Conservation (phyloP, 768 basidiomycete species). For the Pulveroboletus sp. region DNA sequence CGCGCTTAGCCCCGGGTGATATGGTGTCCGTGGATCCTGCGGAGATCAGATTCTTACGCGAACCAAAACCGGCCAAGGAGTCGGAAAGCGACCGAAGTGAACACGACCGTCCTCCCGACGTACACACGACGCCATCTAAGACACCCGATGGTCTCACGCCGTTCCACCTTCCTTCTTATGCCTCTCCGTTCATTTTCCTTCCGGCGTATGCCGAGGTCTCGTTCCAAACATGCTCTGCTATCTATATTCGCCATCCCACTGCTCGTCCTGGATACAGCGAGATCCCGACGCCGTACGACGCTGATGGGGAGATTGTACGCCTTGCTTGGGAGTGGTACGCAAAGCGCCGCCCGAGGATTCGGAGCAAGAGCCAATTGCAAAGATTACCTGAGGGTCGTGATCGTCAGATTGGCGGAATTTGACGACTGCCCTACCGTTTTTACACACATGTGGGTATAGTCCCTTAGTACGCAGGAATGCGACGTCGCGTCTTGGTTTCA, state of each 20-base stretch:
- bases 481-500: not conserved
- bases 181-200: slow-evolving; percentile 89
- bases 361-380: slow-evolving; percentile 58
- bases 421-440: not conserved
- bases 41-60: slow-evolving; percentile 70
- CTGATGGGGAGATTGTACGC: slow-evolving; percentile 89
- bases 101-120: not conserved
- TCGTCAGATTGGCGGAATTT: slow-evolving; percentile 24
- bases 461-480: not conserved
- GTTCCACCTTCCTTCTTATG: slow-evolving; percentile 83
- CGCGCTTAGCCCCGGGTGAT: slow-evolving; percentile 88
- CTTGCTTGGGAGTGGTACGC: slow-evolving; percentile 97
- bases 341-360: slow-evolving; percentile 60
- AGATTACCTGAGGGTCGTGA: slow-evolving; percentile 65
- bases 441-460: slow-evolving; percentile 1
- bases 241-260: slow-evolving; percentile 94
- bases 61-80: slow-evolving; percentile 22
- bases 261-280: slow-evolving; percentile 95
- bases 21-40: slow-evolving; percentile 85
- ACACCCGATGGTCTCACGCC: slow-evolving; percentile 45
- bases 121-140: not conserved
- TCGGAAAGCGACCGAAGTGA: slow-evolving; percentile 4
- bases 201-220: slow-evolving; percentile 87
- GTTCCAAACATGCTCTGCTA: slow-evolving; percentile 82
- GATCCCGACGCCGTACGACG: slow-evolving; percentile 93